Evolutionary conservation across 1,284 basidiomycete species (phyloP).

Genomic region (Trichosporon coremiiforme): DNA sequence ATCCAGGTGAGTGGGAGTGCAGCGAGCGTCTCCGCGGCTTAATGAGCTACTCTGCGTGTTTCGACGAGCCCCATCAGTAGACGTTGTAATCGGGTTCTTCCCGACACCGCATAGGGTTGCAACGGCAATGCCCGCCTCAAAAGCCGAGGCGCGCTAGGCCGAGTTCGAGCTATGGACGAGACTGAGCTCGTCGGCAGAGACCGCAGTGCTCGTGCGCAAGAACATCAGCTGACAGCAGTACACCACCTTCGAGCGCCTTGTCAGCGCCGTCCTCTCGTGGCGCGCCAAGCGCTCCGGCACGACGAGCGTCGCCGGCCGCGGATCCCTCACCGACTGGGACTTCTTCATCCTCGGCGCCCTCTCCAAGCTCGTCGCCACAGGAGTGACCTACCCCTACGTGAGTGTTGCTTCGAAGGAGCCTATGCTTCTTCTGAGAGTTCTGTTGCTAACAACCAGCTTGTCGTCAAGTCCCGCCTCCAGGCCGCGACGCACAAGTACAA

Average conservation of each 20-base stretch:
- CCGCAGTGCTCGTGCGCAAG: not conserved
- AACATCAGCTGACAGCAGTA: slow-evolving; percentile 57
- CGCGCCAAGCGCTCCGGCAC: slow-evolving; percentile 56
- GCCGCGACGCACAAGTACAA: slow-evolving; percentile 57
- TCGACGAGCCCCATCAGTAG: too few species aligned
- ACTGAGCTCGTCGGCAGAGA: too few species aligned
- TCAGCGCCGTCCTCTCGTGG: slow-evolving; percentile 41
- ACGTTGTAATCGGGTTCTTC: not conserved
- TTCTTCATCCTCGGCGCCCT: slow-evolving; percentile 87
- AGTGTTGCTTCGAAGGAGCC: slow-evolving; percentile 24
- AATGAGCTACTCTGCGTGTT: too few species aligned
- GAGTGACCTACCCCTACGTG: slow-evolving; percentile 56
- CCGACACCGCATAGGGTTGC: too few species aligned
- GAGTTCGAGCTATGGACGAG: not conserved
- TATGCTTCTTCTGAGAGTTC: too few species aligned
- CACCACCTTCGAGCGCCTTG: slow-evolving; percentile 79
- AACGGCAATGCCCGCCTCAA: not conserved
- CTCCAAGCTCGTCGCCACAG: slow-evolving; percentile 68
- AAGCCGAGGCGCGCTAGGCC: not conserved
- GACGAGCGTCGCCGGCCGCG: slow-evolving; percentile 51
- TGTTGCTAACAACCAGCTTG: slow-evolving; percentile 39
- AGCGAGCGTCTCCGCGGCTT: too few species aligned
- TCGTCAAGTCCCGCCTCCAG: slow-evolving; percentile 58
- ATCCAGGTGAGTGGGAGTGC: slow-evolving; percentile 60
- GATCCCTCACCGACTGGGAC: slow-evolving; percentile 74